Evolutionary conservation across 2,329 filamentous ascomycete genomes (phyloP).

Genomic region (Penicillium sp.): DNA sequence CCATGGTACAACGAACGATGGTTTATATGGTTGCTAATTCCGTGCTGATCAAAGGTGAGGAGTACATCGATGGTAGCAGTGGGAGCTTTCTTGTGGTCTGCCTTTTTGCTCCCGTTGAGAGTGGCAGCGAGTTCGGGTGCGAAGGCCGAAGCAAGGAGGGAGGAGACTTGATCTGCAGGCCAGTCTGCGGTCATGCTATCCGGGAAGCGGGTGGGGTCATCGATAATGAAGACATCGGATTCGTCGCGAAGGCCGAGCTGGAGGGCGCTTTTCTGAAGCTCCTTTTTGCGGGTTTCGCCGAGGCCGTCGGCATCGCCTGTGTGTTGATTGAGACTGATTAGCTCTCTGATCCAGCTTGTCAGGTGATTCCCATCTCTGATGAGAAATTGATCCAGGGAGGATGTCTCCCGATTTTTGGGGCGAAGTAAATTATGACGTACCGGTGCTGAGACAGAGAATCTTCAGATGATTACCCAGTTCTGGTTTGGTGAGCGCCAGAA

Average conservation of each 20-base stretch:
- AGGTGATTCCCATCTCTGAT: neutral
- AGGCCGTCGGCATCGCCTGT: conserved; percentile 82
- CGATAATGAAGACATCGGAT: conserved; percentile 82
- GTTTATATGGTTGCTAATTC: conserved; percentile 88
- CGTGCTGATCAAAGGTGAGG: conserved; percentile 82
- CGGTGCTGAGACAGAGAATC: conserved; percentile 88
- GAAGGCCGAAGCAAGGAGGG: conserved; percentile 71
- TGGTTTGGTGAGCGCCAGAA: conserved; percentile 79
- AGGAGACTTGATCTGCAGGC: conserved; percentile 69
- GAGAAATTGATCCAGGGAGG: neutral
- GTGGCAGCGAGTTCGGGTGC: conserved; percentile 59
- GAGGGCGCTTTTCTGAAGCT: conserved; percentile 78
- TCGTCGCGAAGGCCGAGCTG: conserved; percentile 71
- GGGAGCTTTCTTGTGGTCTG: conserved; percentile 44
- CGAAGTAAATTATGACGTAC: conserved; percentile 46
- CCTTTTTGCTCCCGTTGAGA: conserved; percentile 35
- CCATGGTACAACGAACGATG: conserved; percentile 88
- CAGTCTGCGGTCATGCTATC: conserved; percentile 85
- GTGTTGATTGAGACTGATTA: neutral
- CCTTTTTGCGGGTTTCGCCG: conserved; percentile 77
- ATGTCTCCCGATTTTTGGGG: neutral
- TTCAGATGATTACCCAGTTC: conserved; percentile 86
- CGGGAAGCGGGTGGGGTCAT: conserved; percentile 73
- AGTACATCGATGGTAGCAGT: conserved; percentile 71
- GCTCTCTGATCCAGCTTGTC: neutral